Percentiles rank a stretch among this genome's conserved stretches.
phyloP scores from a whole-genome alignment of 345 rosid species.

The Eucalyptus dawsonii region DNA sequence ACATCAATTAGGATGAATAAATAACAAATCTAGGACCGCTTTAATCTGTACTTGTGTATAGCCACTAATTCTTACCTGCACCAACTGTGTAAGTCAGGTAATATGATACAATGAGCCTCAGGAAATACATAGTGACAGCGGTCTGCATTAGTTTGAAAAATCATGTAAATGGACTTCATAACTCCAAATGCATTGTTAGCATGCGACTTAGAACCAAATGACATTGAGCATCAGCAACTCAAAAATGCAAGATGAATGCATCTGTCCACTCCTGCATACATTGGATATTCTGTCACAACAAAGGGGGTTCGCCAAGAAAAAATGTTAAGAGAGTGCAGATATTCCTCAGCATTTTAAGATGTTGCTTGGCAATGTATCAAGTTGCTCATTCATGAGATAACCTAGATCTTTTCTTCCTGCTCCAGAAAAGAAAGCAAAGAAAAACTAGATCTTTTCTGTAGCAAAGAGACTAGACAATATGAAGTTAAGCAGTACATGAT shows the following conservation, averaged over 20 bases:
- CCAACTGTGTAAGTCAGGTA: slow-evolving; percentile 25
- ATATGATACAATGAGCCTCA: slow-evolving; percentile 24
- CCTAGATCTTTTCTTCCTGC: background rate
- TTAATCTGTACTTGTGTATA: background rate
- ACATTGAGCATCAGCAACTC: background rate
- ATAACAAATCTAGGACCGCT: background rate
- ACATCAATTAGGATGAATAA: background rate
- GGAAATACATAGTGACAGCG: slow-evolving; percentile 21
- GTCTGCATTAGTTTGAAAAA: slow-evolving; percentile 19
- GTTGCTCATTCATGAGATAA: background rate
- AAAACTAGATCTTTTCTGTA: background rate
- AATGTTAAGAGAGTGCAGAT: background rate
- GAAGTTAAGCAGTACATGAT: background rate
- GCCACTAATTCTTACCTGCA: slow-evolving; percentile 28
- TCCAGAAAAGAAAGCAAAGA: background rate
- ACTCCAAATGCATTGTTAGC: background rate
- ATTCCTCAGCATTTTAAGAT: background rate
- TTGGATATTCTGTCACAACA: background rate
- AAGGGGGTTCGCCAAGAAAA: background rate
- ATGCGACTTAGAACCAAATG: background rate
- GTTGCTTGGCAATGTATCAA: background rate
- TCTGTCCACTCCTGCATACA: background rate
- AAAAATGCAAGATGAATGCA: background rate
- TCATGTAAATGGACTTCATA: background rate
- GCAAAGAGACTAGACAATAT: background rate